phyloP scores from a whole-genome alignment of 192 early-diverging fungal species.

The Phycomyces blakesleeanus region DNA sequence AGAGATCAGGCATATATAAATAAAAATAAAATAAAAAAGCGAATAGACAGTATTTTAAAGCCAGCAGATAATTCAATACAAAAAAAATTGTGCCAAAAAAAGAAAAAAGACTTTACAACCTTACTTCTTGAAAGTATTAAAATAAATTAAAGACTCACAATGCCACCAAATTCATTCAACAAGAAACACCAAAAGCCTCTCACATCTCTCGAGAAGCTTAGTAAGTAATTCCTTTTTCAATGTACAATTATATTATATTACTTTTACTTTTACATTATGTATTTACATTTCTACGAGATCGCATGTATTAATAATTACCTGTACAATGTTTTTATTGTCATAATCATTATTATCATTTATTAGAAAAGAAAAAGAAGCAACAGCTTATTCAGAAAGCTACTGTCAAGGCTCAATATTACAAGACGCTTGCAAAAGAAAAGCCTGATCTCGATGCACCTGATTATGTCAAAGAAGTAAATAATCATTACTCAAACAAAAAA shows the following conservation, averaged over 20 bases:
- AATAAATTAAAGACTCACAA: not conserved
- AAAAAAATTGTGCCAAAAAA: too few relatives aligned
- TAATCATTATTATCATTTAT: slow-evolving; percentile 3
- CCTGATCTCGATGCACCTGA: slow-evolving; percentile 30
- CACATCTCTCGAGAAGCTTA: slow-evolving; percentile 20
- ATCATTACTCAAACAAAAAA: too few relatives aligned
- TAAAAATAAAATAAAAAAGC: too few relatives aligned
- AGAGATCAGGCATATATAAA: too few relatives aligned
- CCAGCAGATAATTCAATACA: too few relatives aligned
- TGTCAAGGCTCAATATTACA: slow-evolving; percentile 38
- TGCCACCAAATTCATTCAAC: slow-evolving; percentile 20
- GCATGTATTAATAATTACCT: too few relatives aligned
- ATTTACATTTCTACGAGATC: too few relatives aligned
- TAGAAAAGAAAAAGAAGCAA: slow-evolving; percentile 36
- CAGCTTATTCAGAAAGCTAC: slow-evolving; percentile 38
- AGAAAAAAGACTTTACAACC: too few relatives aligned
- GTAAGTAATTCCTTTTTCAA: slow-evolving; percentile 4
- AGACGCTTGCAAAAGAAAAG: slow-evolving; percentile 27
- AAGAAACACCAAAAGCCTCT: slow-evolving; percentile 18
- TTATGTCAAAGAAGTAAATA: slow-evolving; percentile 39
- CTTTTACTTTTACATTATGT: too few relatives aligned
- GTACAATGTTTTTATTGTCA: too few relatives aligned
- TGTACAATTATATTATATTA: not conserved
- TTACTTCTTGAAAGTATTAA: not conserved
- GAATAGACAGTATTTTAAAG: too few relatives aligned